Percentiles rank a stretch among this genome's conserved stretches.
Conservation (phyloP, 495 filamentous ascomycete species). For the Penicillium cinerascens region DNA sequence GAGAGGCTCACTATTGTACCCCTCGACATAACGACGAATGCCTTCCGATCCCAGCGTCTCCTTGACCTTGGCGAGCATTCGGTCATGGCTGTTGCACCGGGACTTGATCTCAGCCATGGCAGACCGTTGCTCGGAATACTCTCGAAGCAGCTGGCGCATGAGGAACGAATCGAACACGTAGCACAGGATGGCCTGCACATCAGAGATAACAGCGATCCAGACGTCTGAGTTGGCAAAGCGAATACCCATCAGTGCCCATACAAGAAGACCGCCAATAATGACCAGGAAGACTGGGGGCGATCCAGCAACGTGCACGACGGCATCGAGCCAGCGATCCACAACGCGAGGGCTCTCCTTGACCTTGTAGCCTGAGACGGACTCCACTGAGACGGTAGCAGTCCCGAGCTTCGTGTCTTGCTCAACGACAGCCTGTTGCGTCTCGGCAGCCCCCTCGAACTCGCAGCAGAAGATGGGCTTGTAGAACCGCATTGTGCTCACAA, state of each 20-base stretch:
- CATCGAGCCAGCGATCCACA: constrained; percentile 34
- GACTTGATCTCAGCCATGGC: constrained; percentile 29
- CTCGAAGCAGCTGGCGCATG: constrained; percentile 36
- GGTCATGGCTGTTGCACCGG: constrained; percentile 24
- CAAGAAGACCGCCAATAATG: constrained; percentile 22
- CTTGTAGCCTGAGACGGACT: constrained; percentile 16
- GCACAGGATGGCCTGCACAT: constrained; percentile 34
- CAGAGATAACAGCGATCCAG: constrained; percentile 37
- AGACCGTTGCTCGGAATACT: constrained; percentile 20
- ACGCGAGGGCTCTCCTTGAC: constrained; percentile 14
- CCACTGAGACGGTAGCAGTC: not conserved
- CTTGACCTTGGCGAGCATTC: constrained; percentile 25
- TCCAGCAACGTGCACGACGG: constrained; percentile 23
- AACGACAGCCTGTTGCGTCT: constrained; percentile 14
- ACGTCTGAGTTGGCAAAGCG: constrained; percentile 24
- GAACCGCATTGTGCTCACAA: constrained; percentile 6
- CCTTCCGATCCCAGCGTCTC: constrained; percentile 14
- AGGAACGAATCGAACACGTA: constrained; percentile 39
- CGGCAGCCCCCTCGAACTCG: constrained; percentile 18
- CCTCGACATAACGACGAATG: constrained; percentile 2
- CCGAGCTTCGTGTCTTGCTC: not conserved
- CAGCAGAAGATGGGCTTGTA: constrained; percentile 12
- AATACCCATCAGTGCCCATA: constrained; percentile 30
- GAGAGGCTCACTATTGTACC: constrained; percentile 5
- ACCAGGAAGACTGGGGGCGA: constrained; percentile 25